phyloP scores from a whole-genome alignment of 768 basidiomycete genomes.

The Termitomyces sp. region DNA sequence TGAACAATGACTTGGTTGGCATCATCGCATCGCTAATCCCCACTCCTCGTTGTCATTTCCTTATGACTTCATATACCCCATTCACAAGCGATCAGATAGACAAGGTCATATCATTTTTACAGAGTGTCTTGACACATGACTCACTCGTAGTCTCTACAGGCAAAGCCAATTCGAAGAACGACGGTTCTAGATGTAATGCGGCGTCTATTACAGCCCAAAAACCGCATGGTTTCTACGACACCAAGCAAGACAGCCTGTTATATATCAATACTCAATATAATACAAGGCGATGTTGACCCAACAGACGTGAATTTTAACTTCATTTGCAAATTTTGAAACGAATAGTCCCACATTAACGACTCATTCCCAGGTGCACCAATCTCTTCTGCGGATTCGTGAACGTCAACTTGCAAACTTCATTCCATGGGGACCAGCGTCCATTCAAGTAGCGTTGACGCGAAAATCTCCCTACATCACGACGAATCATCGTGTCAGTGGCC shows the following conservation, averaged over 20 bases:
- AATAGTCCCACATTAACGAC: not conserved
- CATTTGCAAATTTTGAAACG: not conserved
- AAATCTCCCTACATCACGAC: constrained; percentile 84
- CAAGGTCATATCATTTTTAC: constrained; percentile 47
- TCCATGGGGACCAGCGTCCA: constrained; percentile 98
- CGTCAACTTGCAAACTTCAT: constrained; percentile 96
- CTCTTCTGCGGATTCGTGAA: constrained; percentile 92
- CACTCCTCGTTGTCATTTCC: constrained; percentile 94
- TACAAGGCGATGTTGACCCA: constrained; percentile 97
- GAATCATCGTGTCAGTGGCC: constrained; percentile 91
- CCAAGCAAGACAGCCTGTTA: constrained; percentile 92
- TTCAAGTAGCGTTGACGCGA: constrained; percentile 93
- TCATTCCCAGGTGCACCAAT: constrained; percentile 82
- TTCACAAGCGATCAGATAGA: constrained; percentile 97
- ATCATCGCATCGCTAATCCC: constrained; percentile 96
- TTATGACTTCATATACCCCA: constrained; percentile 98
- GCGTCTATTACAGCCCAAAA: constrained; percentile 94
- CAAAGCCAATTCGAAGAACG: constrained; percentile 92
- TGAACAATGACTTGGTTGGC: constrained; percentile 98
- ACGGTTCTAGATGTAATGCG: constrained; percentile 99
- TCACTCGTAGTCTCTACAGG: constrained; percentile 39
- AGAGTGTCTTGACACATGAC: not conserved
- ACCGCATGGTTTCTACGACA: constrained; percentile 95
- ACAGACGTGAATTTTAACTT: constrained; percentile 66
- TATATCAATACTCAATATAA: constrained; percentile 97